These are phyloP conservation scores for Byssochlamys sp. DNA, from an alignment of 2,329 filamentous ascomycete species.

Conservation along the genomic window DNA sequence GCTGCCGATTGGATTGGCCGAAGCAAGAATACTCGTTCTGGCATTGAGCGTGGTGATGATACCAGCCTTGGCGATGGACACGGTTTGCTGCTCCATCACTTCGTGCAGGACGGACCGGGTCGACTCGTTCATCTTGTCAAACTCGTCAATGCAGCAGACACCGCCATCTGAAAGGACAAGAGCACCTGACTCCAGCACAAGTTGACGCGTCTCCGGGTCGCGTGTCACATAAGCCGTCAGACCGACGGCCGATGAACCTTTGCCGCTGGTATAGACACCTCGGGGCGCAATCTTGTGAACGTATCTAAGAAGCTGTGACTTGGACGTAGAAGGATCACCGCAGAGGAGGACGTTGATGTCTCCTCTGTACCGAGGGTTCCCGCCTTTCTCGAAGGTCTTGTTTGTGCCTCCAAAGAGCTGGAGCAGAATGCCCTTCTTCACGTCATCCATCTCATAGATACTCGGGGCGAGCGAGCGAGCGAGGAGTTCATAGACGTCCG, in stretches of 20 bases:
- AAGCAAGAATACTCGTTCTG: constrained; percentile 87
- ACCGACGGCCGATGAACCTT: constrained; percentile 66
- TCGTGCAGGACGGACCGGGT: constrained; percentile 67
- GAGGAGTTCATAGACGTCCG: constrained; percentile 87
- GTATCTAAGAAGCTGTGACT: constrained; percentile 88
- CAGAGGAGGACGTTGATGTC: constrained; percentile 96
- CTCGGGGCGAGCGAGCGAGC: constrained; percentile 85
- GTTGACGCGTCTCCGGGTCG: constrained; percentile 62
- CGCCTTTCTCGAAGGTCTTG: constrained; percentile 93
- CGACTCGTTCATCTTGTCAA: constrained; percentile 70
- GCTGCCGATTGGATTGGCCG: constrained; percentile 93
- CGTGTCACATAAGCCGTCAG: constrained; percentile 68
- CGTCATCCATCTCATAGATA: constrained; percentile 95
- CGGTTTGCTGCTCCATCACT: constrained; percentile 73
- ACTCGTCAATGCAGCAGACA: constrained; percentile 70
- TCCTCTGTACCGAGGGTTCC: constrained; percentile 87
- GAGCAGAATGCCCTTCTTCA: constrained; percentile 94
- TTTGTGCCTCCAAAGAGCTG: constrained; percentile 96
- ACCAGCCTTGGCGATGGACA: constrained; percentile 67
- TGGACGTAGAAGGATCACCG: constrained; percentile 90
- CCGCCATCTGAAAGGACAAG: constrained; percentile 65
- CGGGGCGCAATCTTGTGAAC: constrained; percentile 96
- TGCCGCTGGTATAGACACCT: constrained; percentile 67
- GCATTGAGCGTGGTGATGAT: constrained; percentile 87
- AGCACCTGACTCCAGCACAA: constrained; percentile 66